Evolutionary conservation across 495 filamentous ascomycete species (phyloP).

Genomic region (Penicillium soppii): DNA sequence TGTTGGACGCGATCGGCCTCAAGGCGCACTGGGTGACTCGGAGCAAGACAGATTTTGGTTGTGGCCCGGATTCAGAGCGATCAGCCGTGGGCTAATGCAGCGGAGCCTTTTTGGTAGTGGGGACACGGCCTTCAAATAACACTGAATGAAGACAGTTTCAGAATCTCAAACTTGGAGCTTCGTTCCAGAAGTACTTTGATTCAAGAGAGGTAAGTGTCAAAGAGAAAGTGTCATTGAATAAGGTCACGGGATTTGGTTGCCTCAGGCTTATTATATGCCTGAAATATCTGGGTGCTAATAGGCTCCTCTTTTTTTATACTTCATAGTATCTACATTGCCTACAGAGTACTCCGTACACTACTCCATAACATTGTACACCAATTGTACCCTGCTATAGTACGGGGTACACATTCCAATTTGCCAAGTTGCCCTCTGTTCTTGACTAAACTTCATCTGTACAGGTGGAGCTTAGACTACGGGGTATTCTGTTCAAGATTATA

Average conservation of each 20-base stretch:
- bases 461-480: no score
- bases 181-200: background rate
- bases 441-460: no score
- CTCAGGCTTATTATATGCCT: conserved; percentile 2
- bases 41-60: conserved; percentile 32
- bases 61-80: conserved; percentile 33
- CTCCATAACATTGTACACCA: no score
- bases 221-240: background rate
- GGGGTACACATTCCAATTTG: no score
- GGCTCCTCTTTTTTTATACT: background rate
- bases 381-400: no score
- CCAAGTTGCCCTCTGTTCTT: no score
- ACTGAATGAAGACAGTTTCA: background rate
- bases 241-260: background rate
- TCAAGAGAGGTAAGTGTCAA: background rate
- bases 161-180: background rate
- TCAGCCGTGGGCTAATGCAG: conserved; percentile 40
- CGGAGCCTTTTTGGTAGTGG: conserved; percentile 28
- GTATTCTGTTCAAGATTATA: no score
- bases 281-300: background rate
- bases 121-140: conserved; percentile 15
- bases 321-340: no score
- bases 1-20: conserved; percentile 21
- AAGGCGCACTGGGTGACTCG: conserved; percentile 14
- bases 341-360: no score